A percentile compares a stretch with the other conserved stretches of the same genome.
Evolutionary conservation across 2,329 filamentous ascomycete genomes (phyloP).

Genomic region (Neobulgaria alba): DNA sequence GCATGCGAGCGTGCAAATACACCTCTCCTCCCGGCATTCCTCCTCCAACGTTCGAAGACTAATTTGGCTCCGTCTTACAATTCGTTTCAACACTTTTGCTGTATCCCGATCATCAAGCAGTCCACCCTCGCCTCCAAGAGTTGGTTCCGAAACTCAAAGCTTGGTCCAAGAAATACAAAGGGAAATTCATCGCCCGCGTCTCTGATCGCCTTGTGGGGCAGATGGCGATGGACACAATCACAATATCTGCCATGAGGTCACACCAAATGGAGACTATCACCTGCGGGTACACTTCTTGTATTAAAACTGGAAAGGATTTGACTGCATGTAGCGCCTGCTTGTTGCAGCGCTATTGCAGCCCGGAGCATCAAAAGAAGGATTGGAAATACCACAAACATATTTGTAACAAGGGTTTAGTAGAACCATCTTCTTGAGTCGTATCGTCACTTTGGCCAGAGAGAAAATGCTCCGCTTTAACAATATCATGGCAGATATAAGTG

Average conservation of each 20-base stretch:
- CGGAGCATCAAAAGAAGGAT: constrained; percentile 25
- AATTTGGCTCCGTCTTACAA: constrained; percentile 22
- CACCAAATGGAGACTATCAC: neutral
- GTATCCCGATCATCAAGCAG: constrained; percentile 11
- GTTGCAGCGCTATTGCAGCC: constrained; percentile 22
- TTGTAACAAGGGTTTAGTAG: constrained; percentile 21
- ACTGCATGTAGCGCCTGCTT: constrained; percentile 21
- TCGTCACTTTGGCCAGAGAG: too few species aligned
- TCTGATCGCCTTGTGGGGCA: constrained; percentile 17
- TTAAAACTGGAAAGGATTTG: constrained; percentile 9
- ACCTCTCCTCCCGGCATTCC: too few species aligned
- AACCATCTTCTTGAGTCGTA: too few species aligned
- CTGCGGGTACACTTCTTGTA: constrained; percentile 5
- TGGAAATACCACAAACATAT: constrained; percentile 27
- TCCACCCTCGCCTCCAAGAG: constrained; percentile 13
- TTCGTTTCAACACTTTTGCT: constrained; percentile 22
- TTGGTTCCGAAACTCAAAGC: constrained; percentile 14
- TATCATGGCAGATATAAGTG: too few species aligned
- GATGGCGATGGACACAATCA: constrained; percentile 5
- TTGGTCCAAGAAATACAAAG: constrained; percentile 15
- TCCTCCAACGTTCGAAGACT: constrained; percentile 14
- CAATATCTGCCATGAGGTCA: neutral
- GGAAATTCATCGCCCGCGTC: constrained; percentile 13
- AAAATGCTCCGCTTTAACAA: too few species aligned
- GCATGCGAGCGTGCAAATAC: constrained; percentile 18